phyloP scores from a whole-genome alignment of 1,139 yeast species.

The Pichia inconspicua region DNA sequence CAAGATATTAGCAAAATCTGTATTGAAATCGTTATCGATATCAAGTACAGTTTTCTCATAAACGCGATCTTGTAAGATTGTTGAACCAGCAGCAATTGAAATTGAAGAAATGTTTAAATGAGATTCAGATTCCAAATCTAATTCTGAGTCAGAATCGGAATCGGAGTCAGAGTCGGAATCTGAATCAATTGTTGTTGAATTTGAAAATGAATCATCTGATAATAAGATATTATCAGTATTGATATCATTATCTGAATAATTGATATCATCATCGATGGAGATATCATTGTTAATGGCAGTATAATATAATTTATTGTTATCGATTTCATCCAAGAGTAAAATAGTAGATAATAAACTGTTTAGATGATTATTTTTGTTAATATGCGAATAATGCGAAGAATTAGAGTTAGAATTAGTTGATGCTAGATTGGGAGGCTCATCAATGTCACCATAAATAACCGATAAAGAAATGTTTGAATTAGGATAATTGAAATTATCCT shows the following conservation, averaged over 20 bases:
- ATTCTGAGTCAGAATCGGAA: background rate
- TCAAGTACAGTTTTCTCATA: background rate
- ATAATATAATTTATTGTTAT: background rate
- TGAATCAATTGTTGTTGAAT: background rate
- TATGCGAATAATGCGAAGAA: background rate
- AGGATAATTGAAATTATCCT: constrained; percentile 8
- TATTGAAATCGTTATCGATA: background rate
- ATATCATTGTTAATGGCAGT: background rate
- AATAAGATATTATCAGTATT: background rate
- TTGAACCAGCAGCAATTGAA: background rate
- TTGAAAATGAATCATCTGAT: too few relatives aligned
- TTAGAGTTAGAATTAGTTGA: background rate
- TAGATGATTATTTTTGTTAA: background rate
- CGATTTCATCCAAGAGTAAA: background rate
- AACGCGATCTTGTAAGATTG: background rate
- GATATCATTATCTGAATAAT: background rate
- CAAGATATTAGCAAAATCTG: background rate
- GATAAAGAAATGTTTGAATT: constrained; percentile 8
- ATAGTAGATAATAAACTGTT: background rate
- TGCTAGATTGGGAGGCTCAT: background rate
- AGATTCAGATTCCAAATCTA: constrained; percentile 4
- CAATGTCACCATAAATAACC: constrained; percentile 14
- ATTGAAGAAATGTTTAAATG: background rate
- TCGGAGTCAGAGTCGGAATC: background rate
- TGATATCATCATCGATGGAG: background rate